Base-by-base conservation (phyloP, 1,284 basidiomycete species). In the Thelephora terrestris region DNA sequence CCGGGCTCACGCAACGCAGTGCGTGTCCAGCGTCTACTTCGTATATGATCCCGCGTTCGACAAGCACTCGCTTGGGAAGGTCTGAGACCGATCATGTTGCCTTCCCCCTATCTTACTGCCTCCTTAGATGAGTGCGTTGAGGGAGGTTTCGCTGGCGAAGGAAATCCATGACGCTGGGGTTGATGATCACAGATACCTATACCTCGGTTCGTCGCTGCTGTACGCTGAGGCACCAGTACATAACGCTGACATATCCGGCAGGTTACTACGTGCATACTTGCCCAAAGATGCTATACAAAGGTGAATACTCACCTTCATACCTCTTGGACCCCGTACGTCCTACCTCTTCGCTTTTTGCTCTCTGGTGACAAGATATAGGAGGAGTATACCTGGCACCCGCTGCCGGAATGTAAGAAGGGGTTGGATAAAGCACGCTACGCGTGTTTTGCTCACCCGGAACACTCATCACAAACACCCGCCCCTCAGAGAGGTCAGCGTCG, bases 201-300 rank as follows among this genome's bases (percentile, higher is more conserved):
- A 94, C 61, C 86, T 96, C 83, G 92, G 91, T 90, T 54, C 52
- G 75, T 58, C 3, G 4, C 10, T 4, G 14, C 46, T 34, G 43
- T 36, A 45, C 18, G 18, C 17, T 10, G 40, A n/a, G 24, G 25
- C 45, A 5, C n/a, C 47, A 36, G 9, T 42, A 14, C 7, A 39
- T 23, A 6, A 34, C 45, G 20, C 17, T 45, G 20, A 38, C 25
- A 21, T 10, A 20, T 51, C 45, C 23, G 5, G 16, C 54, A 94
- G 92, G 93, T 3, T 96, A 82, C 64, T 97, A 96, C 64, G 86
- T 97, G 46, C 78, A 95, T 55, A 81, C 84, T 0, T 99, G 94
- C 58, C 78, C 71, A 48, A 99, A 99, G 67, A 99, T 99, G 96
- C 75, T 76, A 51, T 99, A 99, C 69, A 99, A 99, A 64, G 92